Percentiles rank a stretch among this genome's conserved stretches.
phyloP scores from a whole-genome alignment of 352 stramenopile species.

The Phytopythium cucurbitacearum region DNA sequence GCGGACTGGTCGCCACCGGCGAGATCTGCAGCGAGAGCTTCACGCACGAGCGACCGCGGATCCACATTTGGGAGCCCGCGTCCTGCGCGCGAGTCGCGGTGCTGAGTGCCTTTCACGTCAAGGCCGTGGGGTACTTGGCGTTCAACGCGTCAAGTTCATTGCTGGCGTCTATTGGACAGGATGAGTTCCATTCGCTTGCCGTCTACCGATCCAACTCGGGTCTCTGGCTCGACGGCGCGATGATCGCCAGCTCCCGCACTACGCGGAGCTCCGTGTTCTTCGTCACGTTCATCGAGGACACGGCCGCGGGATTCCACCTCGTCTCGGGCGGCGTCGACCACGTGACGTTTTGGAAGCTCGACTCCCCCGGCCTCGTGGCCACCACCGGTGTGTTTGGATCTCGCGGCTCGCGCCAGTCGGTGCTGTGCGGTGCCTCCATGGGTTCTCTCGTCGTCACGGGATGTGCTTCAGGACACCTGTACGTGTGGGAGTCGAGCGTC shows the following conservation, averaged over 20 bases:
- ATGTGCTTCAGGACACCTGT: constrained; percentile 60
- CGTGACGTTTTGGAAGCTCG: constrained; percentile 68
- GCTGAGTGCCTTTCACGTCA: constrained; percentile 60
- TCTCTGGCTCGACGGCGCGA: constrained; percentile 55
- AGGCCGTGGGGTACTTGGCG: constrained; percentile 59
- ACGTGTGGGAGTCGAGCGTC: constrained; percentile 63
- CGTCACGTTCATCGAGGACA: constrained; percentile 54
- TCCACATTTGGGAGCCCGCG: constrained; percentile 74
- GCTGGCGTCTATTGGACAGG: constrained; percentile 61
- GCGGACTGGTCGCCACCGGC: constrained; percentile 59
- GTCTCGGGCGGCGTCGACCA: constrained; percentile 65
- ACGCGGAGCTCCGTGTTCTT: constrained; percentile 58
- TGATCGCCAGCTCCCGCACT: constrained; percentile 44
- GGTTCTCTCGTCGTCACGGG: constrained; percentile 50
- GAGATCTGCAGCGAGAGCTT: constrained; percentile 64
- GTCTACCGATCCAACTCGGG: constrained; percentile 58
- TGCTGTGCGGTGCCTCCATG: constrained; percentile 61
- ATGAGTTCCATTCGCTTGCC: constrained; percentile 70
- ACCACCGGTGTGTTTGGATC: constrained; percentile 62
- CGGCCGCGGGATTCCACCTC: constrained; percentile 33
- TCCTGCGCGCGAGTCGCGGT: constrained; percentile 42
- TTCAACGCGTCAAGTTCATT: constrained; percentile 44
- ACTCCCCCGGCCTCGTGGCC: constrained; percentile 38
- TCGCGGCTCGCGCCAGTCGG: constrained; percentile 44
- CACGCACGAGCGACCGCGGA: constrained; percentile 46